A percentile compares a stretch with the other conserved stretches of the same genome.
These are phyloP conservation scores for Kodamaea jinghongensis DNA, from an alignment of 805 yeast species.

Conservation along the genomic window DNA sequence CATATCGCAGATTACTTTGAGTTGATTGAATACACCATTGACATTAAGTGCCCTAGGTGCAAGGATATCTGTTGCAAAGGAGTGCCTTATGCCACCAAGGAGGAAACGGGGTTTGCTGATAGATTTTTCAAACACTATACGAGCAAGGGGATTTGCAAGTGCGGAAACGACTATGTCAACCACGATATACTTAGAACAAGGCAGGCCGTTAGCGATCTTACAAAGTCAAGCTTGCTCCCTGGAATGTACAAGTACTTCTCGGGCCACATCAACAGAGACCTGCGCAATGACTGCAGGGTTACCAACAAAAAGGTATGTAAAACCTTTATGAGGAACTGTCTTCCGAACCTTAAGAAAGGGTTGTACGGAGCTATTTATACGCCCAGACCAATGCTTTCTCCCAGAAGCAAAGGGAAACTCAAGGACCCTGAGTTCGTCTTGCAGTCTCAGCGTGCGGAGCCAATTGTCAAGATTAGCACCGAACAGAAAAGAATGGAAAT, in stretches of 20 bases:
- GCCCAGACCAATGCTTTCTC: too few relatives aligned
- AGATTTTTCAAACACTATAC: constrained; percentile 9
- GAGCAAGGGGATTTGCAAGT: too few relatives aligned
- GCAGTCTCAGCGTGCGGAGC: not conserved
- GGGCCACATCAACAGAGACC: too few relatives aligned
- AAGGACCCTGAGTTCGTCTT: too few relatives aligned
- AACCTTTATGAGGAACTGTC: too few relatives aligned
- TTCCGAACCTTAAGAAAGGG: too few relatives aligned
- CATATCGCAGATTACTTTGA: not conserved
- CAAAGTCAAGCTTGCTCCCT: constrained; percentile 1
- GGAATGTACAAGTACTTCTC: constrained; percentile 5
- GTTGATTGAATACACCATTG: not conserved
- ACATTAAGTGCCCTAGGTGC: constrained; percentile 16
- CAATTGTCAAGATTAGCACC: not conserved
- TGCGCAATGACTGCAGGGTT: too few relatives aligned
- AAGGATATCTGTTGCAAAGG: constrained; percentile 4
- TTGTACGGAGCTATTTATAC: too few relatives aligned
- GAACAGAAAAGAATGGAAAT: not conserved
- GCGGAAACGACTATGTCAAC: constrained; percentile 7
- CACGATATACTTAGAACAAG: constrained; percentile 22
- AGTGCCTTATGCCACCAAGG: constrained; percentile 11
- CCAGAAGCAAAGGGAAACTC: too few relatives aligned
- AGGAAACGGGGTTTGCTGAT: constrained; percentile 15
- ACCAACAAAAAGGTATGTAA: too few relatives aligned
- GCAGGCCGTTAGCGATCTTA: constrained; percentile 14